Base-by-base conservation (phyloP, 2,329 filamentous ascomycete genomes). In the Lachnellula cervina region DNA sequence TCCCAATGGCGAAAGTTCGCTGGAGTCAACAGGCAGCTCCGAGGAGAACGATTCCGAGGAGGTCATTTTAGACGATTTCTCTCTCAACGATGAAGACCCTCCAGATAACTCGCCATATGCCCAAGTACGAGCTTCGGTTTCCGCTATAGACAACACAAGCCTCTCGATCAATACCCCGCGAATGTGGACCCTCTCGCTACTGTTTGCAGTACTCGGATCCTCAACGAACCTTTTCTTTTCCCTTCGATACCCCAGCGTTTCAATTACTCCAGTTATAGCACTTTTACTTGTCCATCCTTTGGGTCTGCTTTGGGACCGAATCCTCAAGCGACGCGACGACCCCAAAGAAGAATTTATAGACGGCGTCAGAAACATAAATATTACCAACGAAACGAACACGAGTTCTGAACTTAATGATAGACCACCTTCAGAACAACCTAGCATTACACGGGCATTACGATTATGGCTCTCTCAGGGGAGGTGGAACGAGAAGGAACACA, bases 401-500 rank as follows among this genome's bases (percentile, higher is more conserved):
- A 58, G 49, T 48, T 34, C 56, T 19, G 62, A 60, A 37, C 25
- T 46, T 47, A 45, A 54, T 53, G 37, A 52, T 37, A 38, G 44
- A 45, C 38, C 17, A 17, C 47, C 28, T 23, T 40, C 49, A 23
- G 40, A 19, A 11, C 56, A 54, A 17, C 21, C 53, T 19, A 51
- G 62, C 37, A 52, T 68, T 70, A 34, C 53, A 32, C 57, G 61
- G 34, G 76, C 79, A 4, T 68, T 86, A 56, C 82, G 88, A 47
- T 75, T 88, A 37, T 94, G 89, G 89, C 76, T 93, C 28, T 85
- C 84, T 1, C 89, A 93, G 71, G 89, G 89, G 3, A 79, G 76
- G 37, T 94, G 90, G 90, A 94, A 94, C 68, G 86, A 91, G 68
- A 94, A 94, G 70, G 89, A 94, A 70, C 90, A 94, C 70, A 89